Base-by-base conservation (phyloP, 169 alveolate species). In the Cryptosporidium sp. region DNA sequence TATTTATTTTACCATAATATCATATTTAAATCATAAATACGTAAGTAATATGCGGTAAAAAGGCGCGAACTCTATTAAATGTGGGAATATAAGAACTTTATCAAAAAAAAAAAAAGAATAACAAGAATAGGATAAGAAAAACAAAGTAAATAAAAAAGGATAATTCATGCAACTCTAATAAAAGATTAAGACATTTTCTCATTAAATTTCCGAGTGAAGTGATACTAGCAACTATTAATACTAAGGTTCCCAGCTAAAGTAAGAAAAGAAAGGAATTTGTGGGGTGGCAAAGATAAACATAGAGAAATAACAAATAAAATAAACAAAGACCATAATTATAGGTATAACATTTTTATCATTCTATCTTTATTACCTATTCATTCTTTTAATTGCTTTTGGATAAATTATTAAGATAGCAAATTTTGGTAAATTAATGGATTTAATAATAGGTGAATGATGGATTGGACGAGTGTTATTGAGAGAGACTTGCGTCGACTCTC, bases 401-500 rank as follows among this genome's bases (percentile, higher is more conserved):
- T n/a, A 56, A 26, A 26, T 2, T 56, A 26, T 18, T 23, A n/a
- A 9, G 8, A 35, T 51, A 44, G 35, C 42, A 71, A 71, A 53
- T 29, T 29, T 67, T 67, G 52, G 73, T 21, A 8, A 21, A 37
- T 67, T 67, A 16, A 39, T 67, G 45, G 52, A 37, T 37, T 39
- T n/a, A 29, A n/a, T 80, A 31, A 48, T 48, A 39, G 31, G 42
- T 23, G 23, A 14, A 60, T 33, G 70, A 80, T 80, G 89, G 89
- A 80, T 53, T 80, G 89, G 89, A 80, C 89, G 21, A 62, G 65
- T 14, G 89, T 80, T n/a, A 80, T 80, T 23, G 89, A 80, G 67
- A 69, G 89, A 37, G 89, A 80, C 45, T 65, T 80, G 23, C 89
- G 89, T 42, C 89, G 89, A 21, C 75, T 80, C 26, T 80, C 89